A percentile compares a stretch with the other conserved stretches of the same genome.
Evolutionary conservation across 2,329 filamentous ascomycete genomes (phyloP).

Genomic region (Colletotrichum neosansevieriae): DNA sequence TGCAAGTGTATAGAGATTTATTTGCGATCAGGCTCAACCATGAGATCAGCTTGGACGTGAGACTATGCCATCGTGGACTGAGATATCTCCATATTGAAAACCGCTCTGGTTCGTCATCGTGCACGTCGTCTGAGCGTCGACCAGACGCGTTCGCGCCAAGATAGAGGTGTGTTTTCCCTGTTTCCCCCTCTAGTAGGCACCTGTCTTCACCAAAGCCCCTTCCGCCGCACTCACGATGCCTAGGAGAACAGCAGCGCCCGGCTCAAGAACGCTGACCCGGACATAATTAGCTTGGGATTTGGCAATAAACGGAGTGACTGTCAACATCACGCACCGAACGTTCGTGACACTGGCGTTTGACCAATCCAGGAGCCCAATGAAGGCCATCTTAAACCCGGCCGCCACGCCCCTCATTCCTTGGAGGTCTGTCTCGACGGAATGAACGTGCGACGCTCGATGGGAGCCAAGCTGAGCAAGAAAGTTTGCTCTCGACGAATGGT

Average conservation of each 20-base stretch:
- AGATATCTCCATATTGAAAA: neutral
- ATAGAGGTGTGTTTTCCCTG: no score
- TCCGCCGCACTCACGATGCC: slow-evolving; percentile 7
- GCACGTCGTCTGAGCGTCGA: neutral
- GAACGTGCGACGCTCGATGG: neutral
- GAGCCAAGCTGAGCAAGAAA: no score
- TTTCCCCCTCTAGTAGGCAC: neutral
- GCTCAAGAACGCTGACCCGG: neutral
- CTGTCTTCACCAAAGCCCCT: neutral
- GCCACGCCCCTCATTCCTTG: neutral
- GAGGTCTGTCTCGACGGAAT: neutral
- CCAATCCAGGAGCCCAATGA: neutral
- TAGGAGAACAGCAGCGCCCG: neutral
- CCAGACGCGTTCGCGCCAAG: no score
- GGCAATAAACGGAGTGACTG: neutral
- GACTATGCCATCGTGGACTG: no score
- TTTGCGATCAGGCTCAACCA: no score
- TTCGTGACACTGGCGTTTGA: neutral
- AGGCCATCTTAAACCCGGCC: neutral
- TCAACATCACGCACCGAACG: neutral
- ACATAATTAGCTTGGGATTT: neutral
- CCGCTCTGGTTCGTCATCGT: neutral
- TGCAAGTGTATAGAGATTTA: no score
- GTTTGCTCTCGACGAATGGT: no score
- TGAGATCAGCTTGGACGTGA: no score